Conservation (phyloP, 257 asterid species). For the Nicotiana benthamiana region DNA sequence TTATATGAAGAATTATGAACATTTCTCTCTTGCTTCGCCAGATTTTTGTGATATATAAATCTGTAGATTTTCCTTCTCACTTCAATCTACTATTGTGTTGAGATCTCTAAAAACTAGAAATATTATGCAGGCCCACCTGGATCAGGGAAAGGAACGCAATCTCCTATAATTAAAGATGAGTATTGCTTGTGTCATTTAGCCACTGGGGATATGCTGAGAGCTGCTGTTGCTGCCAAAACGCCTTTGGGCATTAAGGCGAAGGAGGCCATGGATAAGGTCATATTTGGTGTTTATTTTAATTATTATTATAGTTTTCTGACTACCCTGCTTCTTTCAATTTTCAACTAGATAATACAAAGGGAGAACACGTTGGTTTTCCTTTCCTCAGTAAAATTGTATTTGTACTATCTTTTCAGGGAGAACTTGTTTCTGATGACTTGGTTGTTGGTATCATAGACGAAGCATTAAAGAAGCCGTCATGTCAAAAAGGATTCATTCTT, state of each 20-base stretch:
- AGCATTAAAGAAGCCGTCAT: slow-evolving; percentile 87
- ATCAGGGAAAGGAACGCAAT: slow-evolving; percentile 95
- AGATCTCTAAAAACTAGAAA: neutral
- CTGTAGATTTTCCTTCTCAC: neutral
- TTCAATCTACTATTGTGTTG: neutral
- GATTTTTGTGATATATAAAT: neutral
- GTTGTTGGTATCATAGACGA: slow-evolving; percentile 94
- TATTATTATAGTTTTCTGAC: neutral
- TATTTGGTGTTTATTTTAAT: neutral
- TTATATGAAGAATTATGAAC: neutral
- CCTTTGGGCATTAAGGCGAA: slow-evolving; percentile 91
- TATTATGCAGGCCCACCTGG: slow-evolving; percentile 79
- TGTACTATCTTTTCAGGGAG: neutral
- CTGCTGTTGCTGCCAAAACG: slow-evolving; percentile 95
- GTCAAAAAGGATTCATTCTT: slow-evolving; percentile 94
- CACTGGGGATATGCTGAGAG: slow-evolving; percentile 98
- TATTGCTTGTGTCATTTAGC: slow-evolving; percentile 94
- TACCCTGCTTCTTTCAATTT: slow-evolving; percentile 1
- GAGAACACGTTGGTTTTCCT: slow-evolving; percentile 20
- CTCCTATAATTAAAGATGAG: slow-evolving; percentile 88
- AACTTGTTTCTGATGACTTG: slow-evolving; percentile 90
- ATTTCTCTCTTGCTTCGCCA: neutral
- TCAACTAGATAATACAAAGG: slow-evolving; percentile 32
- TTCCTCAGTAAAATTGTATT: neutral
- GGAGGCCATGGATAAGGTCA: slow-evolving; percentile 96